Conservation (phyloP, 768 basidiomycete species). For the Wakefieldia striispora region DNA sequence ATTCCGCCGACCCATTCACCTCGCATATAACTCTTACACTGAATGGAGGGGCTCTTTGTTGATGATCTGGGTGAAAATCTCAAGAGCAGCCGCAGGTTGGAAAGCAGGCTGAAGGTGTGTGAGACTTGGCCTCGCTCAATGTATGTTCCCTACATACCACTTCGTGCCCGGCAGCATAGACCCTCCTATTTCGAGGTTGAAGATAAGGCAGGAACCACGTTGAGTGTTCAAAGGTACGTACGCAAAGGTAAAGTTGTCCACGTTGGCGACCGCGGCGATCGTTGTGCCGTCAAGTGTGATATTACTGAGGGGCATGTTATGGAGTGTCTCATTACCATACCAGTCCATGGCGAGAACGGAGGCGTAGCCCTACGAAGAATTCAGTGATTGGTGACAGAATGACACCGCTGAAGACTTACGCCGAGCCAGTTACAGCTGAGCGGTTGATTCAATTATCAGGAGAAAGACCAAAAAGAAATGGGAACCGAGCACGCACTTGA, state of each 20-base stretch:
- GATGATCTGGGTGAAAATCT: slow-evolving; percentile 58
- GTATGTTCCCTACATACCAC: slow-evolving; percentile 43
- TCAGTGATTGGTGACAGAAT: background rate
- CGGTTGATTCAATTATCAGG: slow-evolving; percentile 1
- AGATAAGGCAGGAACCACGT: background rate
- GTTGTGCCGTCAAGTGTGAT: slow-evolving; percentile 54
- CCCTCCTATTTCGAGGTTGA: slow-evolving; percentile 36
- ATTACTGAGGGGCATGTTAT: slow-evolving; percentile 43
- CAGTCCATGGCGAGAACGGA: slow-evolving; percentile 45
- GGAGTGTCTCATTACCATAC: slow-evolving; percentile 42
- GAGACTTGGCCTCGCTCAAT: background rate
- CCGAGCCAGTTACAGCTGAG: slow-evolving; percentile 24
- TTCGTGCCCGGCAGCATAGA: slow-evolving; percentile 61
- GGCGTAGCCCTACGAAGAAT: slow-evolving; percentile 29
- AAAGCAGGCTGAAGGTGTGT: slow-evolving; percentile 49
- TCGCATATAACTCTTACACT: slow-evolving; percentile 22
- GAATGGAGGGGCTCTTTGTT: slow-evolving; percentile 53
- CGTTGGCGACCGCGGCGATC: slow-evolving; percentile 60
- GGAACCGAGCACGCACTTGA: slow-evolving; percentile 16
- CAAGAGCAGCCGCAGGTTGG: slow-evolving; percentile 55
- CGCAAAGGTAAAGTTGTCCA: slow-evolving; percentile 69
- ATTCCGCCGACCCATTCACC: slow-evolving; percentile 18
- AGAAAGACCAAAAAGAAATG: background rate
- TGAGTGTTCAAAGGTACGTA: slow-evolving; percentile 31
- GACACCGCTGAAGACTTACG: slow-evolving; percentile 29